Evolutionary conservation across 345 rosid species (phyloP).

Genomic region (Lepidium aucheri): DNA sequence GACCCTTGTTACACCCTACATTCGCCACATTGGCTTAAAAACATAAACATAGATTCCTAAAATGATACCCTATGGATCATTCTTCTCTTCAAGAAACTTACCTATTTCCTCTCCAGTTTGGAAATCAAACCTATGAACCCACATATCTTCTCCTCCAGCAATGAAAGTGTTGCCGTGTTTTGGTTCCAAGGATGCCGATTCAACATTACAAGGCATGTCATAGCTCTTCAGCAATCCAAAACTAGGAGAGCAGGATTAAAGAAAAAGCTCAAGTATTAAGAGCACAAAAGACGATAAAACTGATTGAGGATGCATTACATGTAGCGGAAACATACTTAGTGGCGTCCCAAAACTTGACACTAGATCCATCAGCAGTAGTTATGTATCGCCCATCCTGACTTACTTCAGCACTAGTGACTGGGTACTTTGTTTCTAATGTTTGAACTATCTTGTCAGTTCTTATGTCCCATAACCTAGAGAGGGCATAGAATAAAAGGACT

Average conservation of each 20-base stretch:
- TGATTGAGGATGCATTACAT: neutral
- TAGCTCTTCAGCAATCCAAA: conserved; percentile 89
- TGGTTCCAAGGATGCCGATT: conserved; percentile 70
- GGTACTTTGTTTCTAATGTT: conserved; percentile 72
- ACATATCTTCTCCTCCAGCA: conserved; percentile 70
- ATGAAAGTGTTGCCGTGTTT: conserved; percentile 45
- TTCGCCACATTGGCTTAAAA: conserved; percentile 8
- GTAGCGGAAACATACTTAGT: conserved; percentile 58
- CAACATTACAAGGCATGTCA: conserved; percentile 73
- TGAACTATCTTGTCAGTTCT: conserved; percentile 81
- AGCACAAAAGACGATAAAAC: neutral
- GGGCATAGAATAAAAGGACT: neutral
- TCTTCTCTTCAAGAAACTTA: conserved; percentile 17
- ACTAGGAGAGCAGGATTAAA: conserved; percentile 27
- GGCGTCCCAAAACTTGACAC: conserved; percentile 96
- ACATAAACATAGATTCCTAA: neutral
- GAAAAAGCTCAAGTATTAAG: conserved; percentile 8
- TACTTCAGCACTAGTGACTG: conserved; percentile 94
- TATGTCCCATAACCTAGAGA: conserved; percentile 76
- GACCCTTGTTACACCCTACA: conserved; percentile 97
- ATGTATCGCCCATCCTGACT: conserved; percentile 91
- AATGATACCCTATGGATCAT: neutral
- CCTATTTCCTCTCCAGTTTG: conserved; percentile 65
- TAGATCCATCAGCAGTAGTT: conserved; percentile 89
- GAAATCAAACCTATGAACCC: conserved; percentile 62